Evolutionary conservation across 129 eudicot genomes (phyloP).

Genomic region (Artemisia tridentata): DNA sequence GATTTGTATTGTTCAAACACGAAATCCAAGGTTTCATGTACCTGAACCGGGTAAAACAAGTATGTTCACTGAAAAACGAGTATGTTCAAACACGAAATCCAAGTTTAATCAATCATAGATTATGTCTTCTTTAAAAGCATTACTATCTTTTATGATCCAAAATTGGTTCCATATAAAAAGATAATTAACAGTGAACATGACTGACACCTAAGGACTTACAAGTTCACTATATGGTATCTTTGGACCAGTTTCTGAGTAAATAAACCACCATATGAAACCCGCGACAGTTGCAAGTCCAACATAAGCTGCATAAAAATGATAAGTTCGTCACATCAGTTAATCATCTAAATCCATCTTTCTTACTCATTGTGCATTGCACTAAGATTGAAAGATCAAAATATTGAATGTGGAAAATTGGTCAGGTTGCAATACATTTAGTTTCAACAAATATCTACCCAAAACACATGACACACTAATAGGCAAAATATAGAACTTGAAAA

Average conservation of each 20-base stretch:
- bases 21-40: too few relatives aligned
- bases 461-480: not conserved
- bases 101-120: too few relatives aligned
- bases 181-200: too few relatives aligned
- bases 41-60: too few relatives aligned
- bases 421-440: not conserved
- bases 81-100: too few relatives aligned
- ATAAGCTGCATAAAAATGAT: slow-evolving; percentile 59
- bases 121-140: too few relatives aligned
- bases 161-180: too few relatives aligned
- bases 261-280: slow-evolving; percentile 99
- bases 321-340: not conserved
- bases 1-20: too few relatives aligned
- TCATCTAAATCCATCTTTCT: not conserved
- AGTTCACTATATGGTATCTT: slow-evolving; percentile 78
- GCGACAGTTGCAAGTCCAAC: slow-evolving; percentile 99
- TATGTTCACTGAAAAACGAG: too few relatives aligned
- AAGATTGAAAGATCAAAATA: not conserved
- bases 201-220: slow-evolving; percentile 39
- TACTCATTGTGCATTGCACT: not conserved
- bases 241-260: slow-evolving; percentile 88
- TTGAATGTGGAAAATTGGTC: not conserved
- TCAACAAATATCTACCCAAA: not conserved
- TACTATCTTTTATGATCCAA: too few relatives aligned
- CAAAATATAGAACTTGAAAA: not conserved